Base-by-base conservation (phyloP, 2,329 filamentous ascomycete species). In the Cercospora nicotianae region DNA sequence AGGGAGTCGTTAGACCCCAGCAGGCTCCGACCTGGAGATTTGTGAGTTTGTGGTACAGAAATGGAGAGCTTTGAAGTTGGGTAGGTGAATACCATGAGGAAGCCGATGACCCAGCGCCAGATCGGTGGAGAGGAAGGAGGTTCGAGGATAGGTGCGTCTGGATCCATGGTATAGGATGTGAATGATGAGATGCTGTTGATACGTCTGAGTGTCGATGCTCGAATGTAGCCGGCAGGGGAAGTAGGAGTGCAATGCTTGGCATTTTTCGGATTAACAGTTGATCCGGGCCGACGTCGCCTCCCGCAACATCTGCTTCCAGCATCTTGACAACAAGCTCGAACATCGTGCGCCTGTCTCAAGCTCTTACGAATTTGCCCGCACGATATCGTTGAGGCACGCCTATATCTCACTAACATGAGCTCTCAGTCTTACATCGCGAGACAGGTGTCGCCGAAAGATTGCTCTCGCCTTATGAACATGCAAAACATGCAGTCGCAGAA, bases 1-100 rank as follows among this genome's bases (percentile, higher is more conserved):
- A 97, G 10, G 83, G 83, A 8, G 93, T 96, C 0, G 93, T 97
- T 74, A 96, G 88, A 62, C 94, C 94, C 94, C 94, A 98, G 73
- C 93, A 94, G 26, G 95, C 83, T 63, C 94, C 93, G 72, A 98
- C 62, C 59, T 61, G 33, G 18, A 7, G 12, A 0, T 10, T 48
- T n/a, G 59, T 42, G 23, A 45, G 36, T 61, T 48, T 16, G 2
- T 42, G 1, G 36, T n/a, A 4, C 1, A 16, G 36, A n/a, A 12
- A 26, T 61, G 7, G 10, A 3, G n/a, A 3, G 10, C 23, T 28
- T 5, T 36, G 16, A 1, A 2, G 12, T 9, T 18, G 18, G 20
- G 30, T 3, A 16, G 1, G 31, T 23, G 53, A 57, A 13, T 61
- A 45, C 94, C 63, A 97, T 88, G 64, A 97, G 85, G 84, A 97